These are phyloP conservation scores for Trichoderma parareesei DNA, from an alignment of 495 filamentous ascomycete genomes.

Conservation along the genomic window DNA sequence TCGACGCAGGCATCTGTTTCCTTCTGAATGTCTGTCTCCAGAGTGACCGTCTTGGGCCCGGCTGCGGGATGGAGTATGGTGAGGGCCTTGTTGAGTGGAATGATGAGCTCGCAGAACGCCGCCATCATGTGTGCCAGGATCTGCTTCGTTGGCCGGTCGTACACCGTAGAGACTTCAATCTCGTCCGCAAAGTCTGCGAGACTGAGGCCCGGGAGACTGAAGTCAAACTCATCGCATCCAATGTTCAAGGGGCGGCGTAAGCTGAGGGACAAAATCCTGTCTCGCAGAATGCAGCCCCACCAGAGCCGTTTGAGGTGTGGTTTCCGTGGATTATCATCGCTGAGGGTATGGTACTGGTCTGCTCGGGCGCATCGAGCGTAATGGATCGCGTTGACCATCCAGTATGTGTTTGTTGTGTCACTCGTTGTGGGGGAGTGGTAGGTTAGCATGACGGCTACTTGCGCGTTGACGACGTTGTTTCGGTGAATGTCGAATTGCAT, in stretches of 20 bases:
- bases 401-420: constrained; percentile 6
- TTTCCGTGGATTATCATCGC: background rate
- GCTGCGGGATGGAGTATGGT: background rate
- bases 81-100: background rate
- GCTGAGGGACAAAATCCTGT: background rate
- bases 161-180: background rate
- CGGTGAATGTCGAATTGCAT: constrained; percentile 1
- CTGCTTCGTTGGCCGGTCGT: background rate
- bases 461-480: constrained; percentile 1
- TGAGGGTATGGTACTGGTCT: background rate
- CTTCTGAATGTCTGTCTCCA: background rate
- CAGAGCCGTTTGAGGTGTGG: background rate
- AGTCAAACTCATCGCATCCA: constrained; percentile 4
- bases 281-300: constrained; percentile 6
- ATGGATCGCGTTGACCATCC: constrained; percentile 3
- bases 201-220: background rate
- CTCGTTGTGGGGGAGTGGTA: background rate
- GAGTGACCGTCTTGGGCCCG: background rate
- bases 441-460: background rate
- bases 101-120: background rate
- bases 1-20: background rate
- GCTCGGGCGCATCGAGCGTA: background rate
- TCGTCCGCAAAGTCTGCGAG: background rate
- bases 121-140: background rate
- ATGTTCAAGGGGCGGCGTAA: background rate